Base-by-base conservation (phyloP, 176 grass and related monocot species). In the Themeda triandra region DNA sequence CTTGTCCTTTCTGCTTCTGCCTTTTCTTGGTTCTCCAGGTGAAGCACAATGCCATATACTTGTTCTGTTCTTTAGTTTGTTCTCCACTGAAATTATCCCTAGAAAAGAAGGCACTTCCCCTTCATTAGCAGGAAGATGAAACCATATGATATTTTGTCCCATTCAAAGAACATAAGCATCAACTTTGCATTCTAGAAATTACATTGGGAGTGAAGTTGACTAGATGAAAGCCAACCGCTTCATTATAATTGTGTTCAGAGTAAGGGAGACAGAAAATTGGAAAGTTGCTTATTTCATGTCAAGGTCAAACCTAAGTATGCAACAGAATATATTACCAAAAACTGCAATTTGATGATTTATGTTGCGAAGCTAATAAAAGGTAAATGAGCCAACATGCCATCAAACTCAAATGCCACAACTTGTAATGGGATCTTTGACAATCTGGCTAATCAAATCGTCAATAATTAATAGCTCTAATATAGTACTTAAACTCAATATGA, bases 11-110 rank as follows among this genome's bases (percentile, higher is more conserved):
- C 70, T 81, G 44, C 59, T 75, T 80, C 76, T 73, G 39, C 28
- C 21, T 77, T 87, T 87, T 76, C 63, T 69, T 69, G 14, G 63
- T 76, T 73, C 46, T 76, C 82, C 82, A 68, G 41, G 69, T 71
- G 71, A 81, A 65, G 83, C 63, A 82, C 64, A 41, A 69, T 75
- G 66, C 27, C 29, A 73, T 68, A 89, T 81, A 66, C 37, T 69
- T 70, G 41, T 85, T 85, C 83, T 51, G 45, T 77, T 23, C 80
- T 83, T 83, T 63, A 76, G 42, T 81, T 81, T 76, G 78, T 89
- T 89, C 88, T 76, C 78, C 83, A 89, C 71, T 85, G 19, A 81
- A 37, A 81, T 85, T 76, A 76, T 89, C 83, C 63, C 71, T 86
- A 75, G 40, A 70, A 80, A 81, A 77, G 64, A 77, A 87, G 10